Base-by-base conservation (phyloP, 768 basidiomycete genomes). In the Daedalea quercina region DNA sequence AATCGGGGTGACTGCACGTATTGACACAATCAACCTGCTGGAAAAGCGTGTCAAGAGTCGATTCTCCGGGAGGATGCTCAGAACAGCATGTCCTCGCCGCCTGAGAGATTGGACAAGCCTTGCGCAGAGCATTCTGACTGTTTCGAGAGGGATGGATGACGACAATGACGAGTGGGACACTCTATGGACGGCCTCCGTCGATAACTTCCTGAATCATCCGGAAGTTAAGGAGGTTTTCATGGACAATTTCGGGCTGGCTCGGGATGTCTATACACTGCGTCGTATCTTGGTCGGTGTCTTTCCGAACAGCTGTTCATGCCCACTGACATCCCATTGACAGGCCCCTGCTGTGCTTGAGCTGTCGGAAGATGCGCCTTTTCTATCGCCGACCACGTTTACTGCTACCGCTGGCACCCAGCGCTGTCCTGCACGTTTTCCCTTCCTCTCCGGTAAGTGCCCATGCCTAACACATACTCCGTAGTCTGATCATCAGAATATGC, bases 21-120 rank as follows among this genome's bases (percentile, higher is more conserved):
- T 94, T 22, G 94, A 98, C 61, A 87, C 91, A 17, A 78, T 97
- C 54, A 87, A 90, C 57, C 70, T 89, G 2, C 75, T 99, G 17
- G 96, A 99, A 67, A 99, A 99, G 67, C 79, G 96, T 42, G 96
- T 99, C 47, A 96, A 98, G 69, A 96, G 93, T 58, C 82, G 96
- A 2, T 99, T 98, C 70, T 97, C 94, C 1, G 92, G 94, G 28
- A 77, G 96, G 51, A 89, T 92, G 61, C 75, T 94, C 52, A 81
- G 90, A 44, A 84, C 90, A 6, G 77, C 82, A 0, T 80, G 87
- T 13, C 82, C 85, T 1, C 62, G 70, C 3, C 71, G 70, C 9
- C 54, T 82, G 0, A 67, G 71, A 3, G 69, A 69, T 17, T 87
- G 85, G 75, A 63, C 79, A 12, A 65, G 62, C 8, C 65, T 82